Percentiles rank a stretch among this genome's conserved stretches.
Conservation (phyloP, 441 rosid genomes). For the Populus trichocarpa region DNA sequence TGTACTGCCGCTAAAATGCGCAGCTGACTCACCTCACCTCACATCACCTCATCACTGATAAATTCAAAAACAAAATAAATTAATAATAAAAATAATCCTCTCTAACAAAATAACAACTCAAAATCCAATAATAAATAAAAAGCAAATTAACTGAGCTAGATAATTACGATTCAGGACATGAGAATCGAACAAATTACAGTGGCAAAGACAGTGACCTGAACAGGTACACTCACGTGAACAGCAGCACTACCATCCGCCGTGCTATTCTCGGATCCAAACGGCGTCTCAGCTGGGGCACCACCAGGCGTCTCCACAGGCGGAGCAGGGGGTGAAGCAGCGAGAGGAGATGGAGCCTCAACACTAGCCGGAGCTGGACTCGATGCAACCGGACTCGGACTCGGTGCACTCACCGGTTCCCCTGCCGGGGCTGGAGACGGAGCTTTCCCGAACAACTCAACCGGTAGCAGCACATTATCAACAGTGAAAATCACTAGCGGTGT, state of each 20-base stretch:
- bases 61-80: conserved; percentile 8
- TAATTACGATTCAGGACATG: conserved; percentile 45
- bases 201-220: conserved; percentile 18
- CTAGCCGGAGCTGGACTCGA: conserved; percentile 40
- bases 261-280: conserved; percentile 43
- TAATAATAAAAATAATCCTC: not conserved
- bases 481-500: conserved; percentile 69
- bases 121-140: not conserved
- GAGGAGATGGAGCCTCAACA: conserved; percentile 58
- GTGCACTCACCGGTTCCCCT: conserved; percentile 43
- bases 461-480: conserved; percentile 70
- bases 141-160: conserved; percentile 20
- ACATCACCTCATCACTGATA: not conserved
- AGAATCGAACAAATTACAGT: conserved; percentile 38
- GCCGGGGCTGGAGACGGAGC: conserved; percentile 72
- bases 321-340: conserved; percentile 77
- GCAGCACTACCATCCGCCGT: conserved; percentile 37
- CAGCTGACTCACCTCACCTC: not conserved
- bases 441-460: conserved; percentile 61
- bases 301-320: conserved; percentile 63
- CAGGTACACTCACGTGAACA: conserved; percentile 34
- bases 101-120: conserved; percentile 1
- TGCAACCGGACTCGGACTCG: conserved; percentile 42
- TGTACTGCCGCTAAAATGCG: conserved; percentile 6
- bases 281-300: conserved; percentile 58